Evolutionary conservation across 164 flowering plant species (phyloP).

Genomic region (Akebia trifoliata): DNA sequence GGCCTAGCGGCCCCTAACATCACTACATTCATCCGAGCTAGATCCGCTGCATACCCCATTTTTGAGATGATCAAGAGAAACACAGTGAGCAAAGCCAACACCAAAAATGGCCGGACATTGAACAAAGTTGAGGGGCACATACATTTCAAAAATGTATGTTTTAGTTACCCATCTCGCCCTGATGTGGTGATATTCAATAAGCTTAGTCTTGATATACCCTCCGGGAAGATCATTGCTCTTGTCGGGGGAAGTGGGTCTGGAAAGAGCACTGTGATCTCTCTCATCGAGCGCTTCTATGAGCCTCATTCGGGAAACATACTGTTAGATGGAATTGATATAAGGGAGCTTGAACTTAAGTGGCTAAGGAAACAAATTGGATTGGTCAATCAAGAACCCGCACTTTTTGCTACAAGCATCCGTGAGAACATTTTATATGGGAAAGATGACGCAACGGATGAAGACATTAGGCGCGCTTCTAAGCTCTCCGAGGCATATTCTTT

Average conservation of each 20-base stretch:
- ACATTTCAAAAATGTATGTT: slow-evolving; percentile 60
- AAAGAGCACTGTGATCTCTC: slow-evolving; percentile 89
- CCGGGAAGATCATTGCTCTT: slow-evolving; percentile 87
- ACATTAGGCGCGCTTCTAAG: slow-evolving; percentile 85
- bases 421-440: slow-evolving; percentile 95
- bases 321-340: slow-evolving; percentile 63
- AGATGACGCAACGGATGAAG: slow-evolving; percentile 73
- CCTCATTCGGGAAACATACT: slow-evolving; percentile 64
- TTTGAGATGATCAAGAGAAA: slow-evolving; percentile 88
- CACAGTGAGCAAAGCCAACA: slow-evolving; percentile 44
- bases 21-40: slow-evolving; percentile 74
- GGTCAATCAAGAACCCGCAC: slow-evolving; percentile 97
- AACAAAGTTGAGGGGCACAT: slow-evolving; percentile 67
- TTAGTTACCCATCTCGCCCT: slow-evolving; percentile 92
- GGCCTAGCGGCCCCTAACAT: slow-evolving; percentile 93
- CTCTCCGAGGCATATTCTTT: slow-evolving; percentile 86
- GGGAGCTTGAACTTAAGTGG: slow-evolving; percentile 77
- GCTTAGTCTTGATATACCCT: slow-evolving; percentile 60
- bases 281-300: slow-evolving; percentile 93
- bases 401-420: slow-evolving; percentile 85
- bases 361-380: slow-evolving; percentile 82
- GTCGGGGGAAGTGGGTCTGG: slow-evolving; percentile 99
- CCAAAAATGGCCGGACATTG: slow-evolving; percentile 42
- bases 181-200: slow-evolving; percentile 65
- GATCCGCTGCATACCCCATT: slow-evolving; percentile 85